Conservation (phyloP, 2,329 filamentous ascomycete species). For the Botryosphaeria agaves region DNA sequence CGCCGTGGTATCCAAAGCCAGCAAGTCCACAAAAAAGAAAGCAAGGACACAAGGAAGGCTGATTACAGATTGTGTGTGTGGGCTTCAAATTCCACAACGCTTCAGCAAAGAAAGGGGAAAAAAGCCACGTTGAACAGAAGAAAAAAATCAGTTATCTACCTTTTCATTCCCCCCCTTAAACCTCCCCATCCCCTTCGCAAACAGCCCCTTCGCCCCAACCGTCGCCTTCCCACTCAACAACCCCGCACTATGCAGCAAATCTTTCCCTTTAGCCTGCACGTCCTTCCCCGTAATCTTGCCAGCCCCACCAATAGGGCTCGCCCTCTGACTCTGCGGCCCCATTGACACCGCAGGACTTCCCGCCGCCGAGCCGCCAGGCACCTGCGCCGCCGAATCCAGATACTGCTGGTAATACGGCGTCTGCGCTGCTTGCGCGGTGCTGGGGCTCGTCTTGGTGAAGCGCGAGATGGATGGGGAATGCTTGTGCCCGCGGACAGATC, state of each 20-base stretch:
- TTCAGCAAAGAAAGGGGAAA: no score
- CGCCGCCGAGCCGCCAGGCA: not conserved
- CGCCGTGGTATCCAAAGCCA: no score
- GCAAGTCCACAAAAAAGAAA: no score
- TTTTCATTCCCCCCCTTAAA: slow-evolving; percentile 56
- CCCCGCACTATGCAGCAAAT: slow-evolving; percentile 70
- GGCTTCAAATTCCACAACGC: no score
- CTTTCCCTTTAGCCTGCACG: slow-evolving; percentile 76
- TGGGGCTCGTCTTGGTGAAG: slow-evolving; percentile 3
- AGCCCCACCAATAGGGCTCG: not conserved
- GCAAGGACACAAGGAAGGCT: no score
- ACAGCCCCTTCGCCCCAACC: slow-evolving; percentile 76
- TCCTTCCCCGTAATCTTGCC: slow-evolving; percentile 10
- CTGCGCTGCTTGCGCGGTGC: slow-evolving; percentile 8
- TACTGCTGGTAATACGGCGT: slow-evolving; percentile 8
- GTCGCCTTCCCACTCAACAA: slow-evolving; percentile 48
- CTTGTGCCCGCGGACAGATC: slow-evolving; percentile 4
- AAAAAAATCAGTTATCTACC: slow-evolving; percentile 59
- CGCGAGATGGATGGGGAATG: slow-evolving; percentile 12
- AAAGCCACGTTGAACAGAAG: no score
- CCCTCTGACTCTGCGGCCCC: not conserved
- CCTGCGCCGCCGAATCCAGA: slow-evolving; percentile 7
- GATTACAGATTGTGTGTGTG: no score
- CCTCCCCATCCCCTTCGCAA: slow-evolving; percentile 81
- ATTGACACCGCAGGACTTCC: no score